Conservation (phyloP, 768 basidiomycete genomes). For the Tulasnella sp. region DNA sequence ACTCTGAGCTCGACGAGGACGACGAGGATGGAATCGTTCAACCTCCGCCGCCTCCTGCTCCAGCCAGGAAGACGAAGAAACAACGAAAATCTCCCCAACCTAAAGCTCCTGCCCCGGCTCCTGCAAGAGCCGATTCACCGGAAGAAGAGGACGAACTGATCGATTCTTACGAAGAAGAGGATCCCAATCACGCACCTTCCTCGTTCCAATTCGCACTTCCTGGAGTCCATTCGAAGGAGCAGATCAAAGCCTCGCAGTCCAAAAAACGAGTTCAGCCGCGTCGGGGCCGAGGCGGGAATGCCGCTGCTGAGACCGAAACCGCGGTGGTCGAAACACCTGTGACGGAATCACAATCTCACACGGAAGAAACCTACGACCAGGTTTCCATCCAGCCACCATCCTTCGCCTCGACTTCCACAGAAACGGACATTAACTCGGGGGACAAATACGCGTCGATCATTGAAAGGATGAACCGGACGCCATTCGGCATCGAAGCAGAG, state of each 20-base stretch:
- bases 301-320: background rate
- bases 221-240: background rate
- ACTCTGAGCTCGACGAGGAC: slow-evolving; percentile 13
- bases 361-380: background rate
- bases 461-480: background rate
- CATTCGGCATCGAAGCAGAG: background rate
- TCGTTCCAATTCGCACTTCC: background rate
- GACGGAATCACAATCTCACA: background rate
- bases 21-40: background rate
- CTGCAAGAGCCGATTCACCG: background rate
- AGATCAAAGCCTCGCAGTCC: background rate
- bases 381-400: background rate
- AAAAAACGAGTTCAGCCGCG: background rate
- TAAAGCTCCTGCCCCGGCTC: background rate
- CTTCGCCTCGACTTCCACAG: background rate
- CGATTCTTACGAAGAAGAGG: background rate
- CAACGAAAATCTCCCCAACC: background rate
- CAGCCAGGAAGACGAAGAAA: background rate
- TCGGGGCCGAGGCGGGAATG: background rate
- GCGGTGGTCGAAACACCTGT: background rate
- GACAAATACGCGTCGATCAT: background rate
- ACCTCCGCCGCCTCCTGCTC: background rate
- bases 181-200: background rate
- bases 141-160: background rate
- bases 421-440: background rate